These are phyloP conservation scores for Bimuria novae-zelandiae DNA, from an alignment of 2,329 filamentous ascomycete species.

Conservation along the genomic window DNA sequence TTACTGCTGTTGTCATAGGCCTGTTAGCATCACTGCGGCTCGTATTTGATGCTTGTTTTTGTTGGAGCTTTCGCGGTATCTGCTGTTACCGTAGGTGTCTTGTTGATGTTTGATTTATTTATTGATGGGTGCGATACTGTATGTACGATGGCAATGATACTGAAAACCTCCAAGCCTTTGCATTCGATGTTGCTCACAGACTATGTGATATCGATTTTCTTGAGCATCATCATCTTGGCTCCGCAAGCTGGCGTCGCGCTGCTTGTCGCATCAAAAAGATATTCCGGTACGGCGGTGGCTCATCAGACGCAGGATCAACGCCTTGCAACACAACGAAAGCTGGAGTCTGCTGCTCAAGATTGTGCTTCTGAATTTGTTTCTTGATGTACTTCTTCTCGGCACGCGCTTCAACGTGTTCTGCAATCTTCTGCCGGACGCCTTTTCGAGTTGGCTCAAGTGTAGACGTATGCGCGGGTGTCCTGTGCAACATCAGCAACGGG, in stretches of 20 bases:
- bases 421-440: constrained; percentile 1
- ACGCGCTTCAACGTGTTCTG: constrained; percentile 6
- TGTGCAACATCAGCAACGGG: not conserved
- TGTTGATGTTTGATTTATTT: no score
- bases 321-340: constrained; percentile 18
- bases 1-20: no score
- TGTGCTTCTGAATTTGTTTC: constrained; percentile 13
- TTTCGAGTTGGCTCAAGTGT: not conserved
- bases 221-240: not conserved
- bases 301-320: constrained; percentile 10
- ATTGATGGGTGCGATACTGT: no score
- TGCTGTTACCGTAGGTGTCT: no score
- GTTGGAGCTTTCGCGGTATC: no score
- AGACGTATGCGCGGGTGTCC: not conserved
- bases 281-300: constrained; percentile 18
- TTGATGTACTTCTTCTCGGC: constrained; percentile 15
- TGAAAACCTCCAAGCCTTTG: not conserved
- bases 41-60: no score
- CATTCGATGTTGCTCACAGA: not conserved
- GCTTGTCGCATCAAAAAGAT: constrained; percentile 6
- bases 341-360: constrained; percentile 12
- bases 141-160: not conserved
- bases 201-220: not conserved
- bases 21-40: no score
- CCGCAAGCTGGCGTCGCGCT: not conserved